Base-by-base conservation (phyloP, 2,329 filamentous ascomycete genomes). In the Pezicula neosporulosa region DNA sequence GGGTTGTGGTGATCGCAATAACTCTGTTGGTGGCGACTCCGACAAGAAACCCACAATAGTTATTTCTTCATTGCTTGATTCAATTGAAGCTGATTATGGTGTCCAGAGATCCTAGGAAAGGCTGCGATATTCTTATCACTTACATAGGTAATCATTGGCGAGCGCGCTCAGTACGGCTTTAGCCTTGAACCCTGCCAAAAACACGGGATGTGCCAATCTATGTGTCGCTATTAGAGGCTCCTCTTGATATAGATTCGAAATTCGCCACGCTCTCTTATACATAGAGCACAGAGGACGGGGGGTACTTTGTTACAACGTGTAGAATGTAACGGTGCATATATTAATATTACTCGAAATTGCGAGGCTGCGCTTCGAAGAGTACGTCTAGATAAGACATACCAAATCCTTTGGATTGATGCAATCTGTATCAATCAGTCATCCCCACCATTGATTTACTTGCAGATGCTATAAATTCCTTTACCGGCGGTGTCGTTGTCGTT, bases 391-490 rank as follows among this genome's bases (percentile, higher is more conserved):
- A 24, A 13, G 7, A 2, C 3, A 15, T 16, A 28, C 21, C 27
- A 47, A 37, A 37, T 47, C 24, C 47, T 48, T 18, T 48, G 47
- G 47, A 28, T 48, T 21, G 47, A 48, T 41, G 47, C 47, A 2
- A 48, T 48, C 12, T 60, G 61, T 45, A 62, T 63, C 4, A 53
- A 60, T 28, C 61, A 63, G 44, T 24, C 81, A 99, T 99, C 60
- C 92, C 94, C 28, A 97, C 94, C 49, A 99, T 99, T 67, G 94
- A 99, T 78, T 92, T 87, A 74, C 75, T 99, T 75, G 95, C 94
- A 3, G 93, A 99, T 67, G 94, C 94, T 64, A 99, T 99, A 77
- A 96, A 97, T 68, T 87, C 90, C 54, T 99, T 67, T 55, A 92
- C 84, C 60, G 94, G 94, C 66, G 94, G 95, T 87, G 93, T 97